A percentile compares a stretch with the other conserved stretches of the same genome.
These are phyloP conservation scores for Fusarium multiceps DNA, from an alignment of 2,329 filamentous ascomycete genomes.

Conservation along the genomic window DNA sequence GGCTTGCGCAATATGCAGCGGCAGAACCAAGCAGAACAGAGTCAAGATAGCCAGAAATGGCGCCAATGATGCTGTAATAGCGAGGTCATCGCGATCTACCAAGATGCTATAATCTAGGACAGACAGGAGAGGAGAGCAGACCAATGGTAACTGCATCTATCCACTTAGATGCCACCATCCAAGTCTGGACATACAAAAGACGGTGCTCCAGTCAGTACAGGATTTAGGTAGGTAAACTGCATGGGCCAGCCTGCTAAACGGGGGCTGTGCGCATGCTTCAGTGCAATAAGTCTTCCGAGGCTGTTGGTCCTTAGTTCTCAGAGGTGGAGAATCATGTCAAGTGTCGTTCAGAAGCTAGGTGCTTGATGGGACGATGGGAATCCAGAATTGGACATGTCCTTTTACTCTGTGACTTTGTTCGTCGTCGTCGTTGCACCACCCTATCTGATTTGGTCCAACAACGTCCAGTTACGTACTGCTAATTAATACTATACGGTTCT, in stretches of 20 bases:
- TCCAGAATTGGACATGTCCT: conserved; percentile 5
- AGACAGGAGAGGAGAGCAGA: neutral
- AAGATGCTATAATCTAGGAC: neutral
- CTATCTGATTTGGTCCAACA: conserved; percentile 4
- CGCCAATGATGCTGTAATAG: neutral
- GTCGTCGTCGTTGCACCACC: conserved; percentile 7
- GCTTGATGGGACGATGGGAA: conserved; percentile 32
- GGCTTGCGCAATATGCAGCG: neutral
- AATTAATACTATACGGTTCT: neutral
- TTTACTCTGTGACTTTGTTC: conserved; percentile 1
- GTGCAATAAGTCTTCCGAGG: conserved; percentile 18
- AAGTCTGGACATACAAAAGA: neutral
- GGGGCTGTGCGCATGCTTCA: conserved; percentile 32
- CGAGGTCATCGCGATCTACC: neutral
- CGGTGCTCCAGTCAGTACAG: neutral
- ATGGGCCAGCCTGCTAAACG: conserved; percentile 26
- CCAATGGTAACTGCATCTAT: neutral
- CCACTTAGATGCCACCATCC: neutral
- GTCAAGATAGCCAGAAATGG: conserved; percentile 4
- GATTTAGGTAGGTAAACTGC: conserved; percentile 1
- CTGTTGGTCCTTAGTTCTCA: conserved; percentile 37
- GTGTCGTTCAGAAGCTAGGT: neutral
- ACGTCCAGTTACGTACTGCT: neutral
- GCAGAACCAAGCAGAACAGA: neutral
- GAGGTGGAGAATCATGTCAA: conserved; percentile 28